phyloP scores from a whole-genome alignment of 164 flowering plant genomes.

The Hamamelis virginiana region DNA sequence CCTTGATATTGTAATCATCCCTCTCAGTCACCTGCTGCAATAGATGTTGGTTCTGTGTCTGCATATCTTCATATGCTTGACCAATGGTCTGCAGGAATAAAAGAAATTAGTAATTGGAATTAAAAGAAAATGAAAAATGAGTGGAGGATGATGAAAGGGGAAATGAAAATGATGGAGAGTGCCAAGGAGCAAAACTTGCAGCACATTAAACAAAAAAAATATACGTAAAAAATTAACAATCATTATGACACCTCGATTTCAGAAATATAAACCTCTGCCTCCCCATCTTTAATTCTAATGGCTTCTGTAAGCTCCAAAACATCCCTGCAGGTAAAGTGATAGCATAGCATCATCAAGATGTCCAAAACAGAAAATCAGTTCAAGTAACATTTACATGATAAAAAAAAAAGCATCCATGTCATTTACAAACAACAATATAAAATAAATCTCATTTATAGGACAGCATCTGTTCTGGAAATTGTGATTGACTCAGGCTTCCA shows the following conservation, averaged over 20 bases:
- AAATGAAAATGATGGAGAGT: background rate
- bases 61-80: constrained; percentile 96
- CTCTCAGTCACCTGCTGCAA: constrained; percentile 73
- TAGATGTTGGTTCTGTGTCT: constrained; percentile 76
- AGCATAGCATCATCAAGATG: background rate
- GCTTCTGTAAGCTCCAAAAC: constrained; percentile 79
- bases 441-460: background rate
- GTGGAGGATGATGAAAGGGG: background rate
- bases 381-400: background rate
- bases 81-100: constrained; percentile 64
- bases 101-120: constrained; percentile 4
- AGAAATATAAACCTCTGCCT: constrained; percentile 80
- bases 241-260: constrained; percentile 79
- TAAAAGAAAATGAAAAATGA: too few relatives aligned
- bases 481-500: too few relatives aligned
- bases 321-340: constrained; percentile 44
- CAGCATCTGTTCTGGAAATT: too few relatives aligned
- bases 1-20: constrained; percentile 91
- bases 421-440: background rate
- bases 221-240: background rate
- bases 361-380: background rate
- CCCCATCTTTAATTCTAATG: constrained; percentile 73
- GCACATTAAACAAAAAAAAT: background rate
- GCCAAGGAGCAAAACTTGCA: background rate
- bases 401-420: background rate